Base-by-base conservation (phyloP, 139 green algal genomes). In the Pedinophyceae sp. region DNA sequence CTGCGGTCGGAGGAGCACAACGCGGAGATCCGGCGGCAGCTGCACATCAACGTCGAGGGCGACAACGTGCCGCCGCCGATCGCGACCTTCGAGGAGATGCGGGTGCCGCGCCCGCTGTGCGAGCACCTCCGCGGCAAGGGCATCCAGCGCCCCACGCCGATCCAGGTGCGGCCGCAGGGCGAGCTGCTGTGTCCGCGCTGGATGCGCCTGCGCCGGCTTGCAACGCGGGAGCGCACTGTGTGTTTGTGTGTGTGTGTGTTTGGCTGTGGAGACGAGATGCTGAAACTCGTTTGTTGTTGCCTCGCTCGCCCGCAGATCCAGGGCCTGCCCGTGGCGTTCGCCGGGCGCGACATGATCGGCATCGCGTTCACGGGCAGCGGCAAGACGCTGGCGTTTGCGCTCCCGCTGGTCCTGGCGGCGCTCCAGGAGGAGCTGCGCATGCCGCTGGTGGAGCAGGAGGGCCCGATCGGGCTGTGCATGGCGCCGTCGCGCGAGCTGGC, bases 271-370 rank as follows among this genome's bases (percentile, higher is more conserved):
- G 46, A 22, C 10, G 13, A 45, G 34, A 15, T 45, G 15, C 34
- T 45, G 15, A 45, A 10, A 45, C 15, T 10, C 13, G 10, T 45
- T 45, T 15, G 10, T 45, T 10, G 13, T 15, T 45, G 34, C 34
- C 15, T 45, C 13, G 10, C 10, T 15, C 15, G 27, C 29, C 34
- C 4, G 5, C 69, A 72, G 59, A 64, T 83, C 38, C 79, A 89
- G 72, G 92, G 86, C 34, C 63, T 97, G 48, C 91, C 92, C 4
- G 75, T 84, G 46, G 77, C 93, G 19, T 69, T 99, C 25, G 78
- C 82, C 15, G 92, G 92, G 2, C 60, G 92, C 0, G 92, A 99
- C 80, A 96, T 97, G 75, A 97, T 99, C 48, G 92, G 92, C 43
- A 93, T 99, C 55, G 87, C 87, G 0, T 96, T 89, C 76, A 99